Base-by-base conservation (phyloP, 257 asterid species). In the Solanum virginianum region DNA sequence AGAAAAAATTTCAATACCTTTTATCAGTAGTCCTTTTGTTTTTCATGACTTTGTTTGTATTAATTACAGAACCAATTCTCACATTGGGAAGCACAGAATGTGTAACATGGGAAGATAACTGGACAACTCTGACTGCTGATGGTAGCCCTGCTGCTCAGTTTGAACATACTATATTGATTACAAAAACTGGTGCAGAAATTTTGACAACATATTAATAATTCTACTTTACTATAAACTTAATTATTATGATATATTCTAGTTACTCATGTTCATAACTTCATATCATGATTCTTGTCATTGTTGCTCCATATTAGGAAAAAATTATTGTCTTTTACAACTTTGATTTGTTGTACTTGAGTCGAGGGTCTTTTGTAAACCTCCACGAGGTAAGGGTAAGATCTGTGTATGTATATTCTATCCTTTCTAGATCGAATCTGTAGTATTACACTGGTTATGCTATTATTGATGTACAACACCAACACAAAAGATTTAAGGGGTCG, bases 81-180 rank as follows among this genome's bases (percentile, higher is more conserved):
- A 94, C 98, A 69, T 68, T 94, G 91, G 98, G 99, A 90, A 93
- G 91, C 26, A 93, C 92, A 22, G 95, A 94, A 29, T 96, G 97
- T 90, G 71, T 91, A 82, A 95, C 98, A 24, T 95, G 99, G 99
- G 95, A 96, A 87, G 99, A 96, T 92, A 96, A 96, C 87, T 96
- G 98, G 99, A 96, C 99, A 69, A 93, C 97, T 79, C 93, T 96
- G 83, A 94, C 99, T 45, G 97, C 98, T 12, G 98, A 95, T 89
- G 98, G 99, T 82, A 90, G 95, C 90, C 98, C 97, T 36, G 98
- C 98, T 11, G 99, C 99, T 8, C 99, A 96, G 85, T 95, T 96
- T 60, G 99, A 96, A 90, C 99, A 96, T 74, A 95, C 99, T 10
- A 93, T 96, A 88, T 95, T 96, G 90, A 93, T 96, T 71, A 96